Evolutionary conservation across 495 filamentous ascomycete species (phyloP).

Genomic region (Penicillium antarcticum): DNA sequence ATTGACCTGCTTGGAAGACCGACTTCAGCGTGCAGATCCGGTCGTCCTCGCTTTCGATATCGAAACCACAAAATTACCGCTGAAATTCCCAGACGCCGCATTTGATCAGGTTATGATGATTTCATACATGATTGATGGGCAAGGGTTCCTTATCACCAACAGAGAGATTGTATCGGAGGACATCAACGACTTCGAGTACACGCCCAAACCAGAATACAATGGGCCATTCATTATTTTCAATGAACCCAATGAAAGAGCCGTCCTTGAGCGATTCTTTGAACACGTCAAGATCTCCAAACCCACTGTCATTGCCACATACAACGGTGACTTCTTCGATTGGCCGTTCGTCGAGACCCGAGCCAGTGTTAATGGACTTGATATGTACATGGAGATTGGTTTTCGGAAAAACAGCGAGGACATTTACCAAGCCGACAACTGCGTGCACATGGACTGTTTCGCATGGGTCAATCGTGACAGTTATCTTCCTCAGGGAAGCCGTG

Average conservation of each 20-base stretch:
- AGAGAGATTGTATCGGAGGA: conserved; percentile 97
- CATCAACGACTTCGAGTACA: conserved; percentile 97
- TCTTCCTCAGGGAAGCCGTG: conserved; percentile 93
- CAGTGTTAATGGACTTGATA: conserved; percentile 93
- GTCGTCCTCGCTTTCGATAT: conserved; percentile 98
- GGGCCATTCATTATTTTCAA: conserved; percentile 98
- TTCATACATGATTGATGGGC: conserved; percentile 99
- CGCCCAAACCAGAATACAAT: conserved; percentile 91
- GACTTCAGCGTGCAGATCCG: conserved; percentile 83
- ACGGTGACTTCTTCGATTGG: conserved; percentile 99
- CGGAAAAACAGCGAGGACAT: conserved; percentile 91
- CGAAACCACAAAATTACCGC: conserved; percentile 91
- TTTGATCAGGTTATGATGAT: conserved; percentile 99
- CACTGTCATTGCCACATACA: conserved; percentile 97
- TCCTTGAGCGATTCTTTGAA: conserved; percentile 90
- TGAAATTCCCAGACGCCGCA: conserved; percentile 96
- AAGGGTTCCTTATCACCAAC: conserved; percentile 97
- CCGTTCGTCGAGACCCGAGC: conserved; percentile 94
- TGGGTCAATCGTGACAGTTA: conserved; percentile 99
- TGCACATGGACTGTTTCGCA: conserved; percentile 98
- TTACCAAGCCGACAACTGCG: conserved; percentile 91
- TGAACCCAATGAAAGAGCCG: conserved; percentile 84
- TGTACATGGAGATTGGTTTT: conserved; percentile 98
- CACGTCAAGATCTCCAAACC: conserved; percentile 94
- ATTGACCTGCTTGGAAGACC: conserved; percentile 81